Evolutionary conservation across 2,329 filamentous ascomycete genomes (phyloP), one percentile per base, ranked within the genome.

Genomic region (Ascochyta viciae-villosae): DNA sequence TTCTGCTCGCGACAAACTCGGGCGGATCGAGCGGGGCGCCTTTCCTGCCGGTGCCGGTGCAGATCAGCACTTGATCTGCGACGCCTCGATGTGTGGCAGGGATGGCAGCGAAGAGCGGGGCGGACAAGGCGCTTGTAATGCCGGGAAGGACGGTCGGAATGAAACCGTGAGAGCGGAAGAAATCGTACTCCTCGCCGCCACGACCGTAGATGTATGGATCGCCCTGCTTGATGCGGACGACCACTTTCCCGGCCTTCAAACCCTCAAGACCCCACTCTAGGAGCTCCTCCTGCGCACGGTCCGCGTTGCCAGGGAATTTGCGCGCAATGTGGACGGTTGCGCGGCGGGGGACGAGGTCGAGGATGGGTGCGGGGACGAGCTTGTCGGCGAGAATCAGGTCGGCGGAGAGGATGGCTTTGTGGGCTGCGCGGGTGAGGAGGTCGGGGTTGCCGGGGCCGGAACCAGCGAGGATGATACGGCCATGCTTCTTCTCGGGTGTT

Each of bases 281-380:
- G 4, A 99, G 86, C 76, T 99, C 95, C 70, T 93, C 87, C 74
- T 99, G 95, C 0, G 95, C 95, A 40, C 87, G 87, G 66, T 99
- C 95, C 37, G 95, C 95, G 76, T 99, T 98, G 22, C 95, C 95
- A 0, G 95, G 95, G 77, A 99, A 99, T 75, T 99, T 99, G 70
- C 93, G 89, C 4, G 95, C 94, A 66, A 99, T 99, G 67, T 91
- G 87, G 12, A 98, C 89, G 9, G 89, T 88, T 8, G 93, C 96
- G 50, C 94, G 87, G 33, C 95, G 91, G 1, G 95, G 95, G 52
- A 98, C 90, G 15, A 99, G 85, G 62, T 94, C 91, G 9, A 99
- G 82, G 3, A 99, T 91, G 7, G 89, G 87, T 0, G 91, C 83
- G 0, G 95, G 91, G 3, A 95, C 90, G 43, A 95, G 88, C 77